phyloP scores from a whole-genome alignment of 1,139 yeast species.

The Arxiozyma bovina region DNA sequence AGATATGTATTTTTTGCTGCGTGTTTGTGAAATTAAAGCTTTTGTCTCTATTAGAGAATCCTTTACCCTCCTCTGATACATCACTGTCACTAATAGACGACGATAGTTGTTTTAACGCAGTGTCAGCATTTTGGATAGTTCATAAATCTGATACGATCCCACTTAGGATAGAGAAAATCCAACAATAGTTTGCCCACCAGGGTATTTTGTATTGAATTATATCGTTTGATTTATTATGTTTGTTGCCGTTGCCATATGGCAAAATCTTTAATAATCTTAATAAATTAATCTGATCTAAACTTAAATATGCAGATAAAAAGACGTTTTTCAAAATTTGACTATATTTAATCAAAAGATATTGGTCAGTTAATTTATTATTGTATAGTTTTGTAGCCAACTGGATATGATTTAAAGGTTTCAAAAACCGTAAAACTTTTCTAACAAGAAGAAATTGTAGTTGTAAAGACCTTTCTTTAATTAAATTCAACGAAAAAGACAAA shows the following conservation, averaged over 20 bases:
- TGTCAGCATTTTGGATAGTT: conserved; percentile 31
- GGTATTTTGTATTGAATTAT: conserved; percentile 33
- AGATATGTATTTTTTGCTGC: conserved; percentile 39
- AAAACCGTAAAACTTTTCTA: conserved; percentile 77
- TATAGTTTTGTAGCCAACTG: conserved; percentile 60
- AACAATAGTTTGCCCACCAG: conserved; percentile 49
- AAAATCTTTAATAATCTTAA: conserved; percentile 38
- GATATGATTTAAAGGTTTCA: conserved; percentile 72
- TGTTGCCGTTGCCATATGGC: conserved; percentile 8
- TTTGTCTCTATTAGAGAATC: conserved; percentile 3
- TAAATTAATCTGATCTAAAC: conserved; percentile 67
- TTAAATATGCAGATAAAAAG: conserved; percentile 65
- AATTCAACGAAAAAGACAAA: conserved; percentile 52
- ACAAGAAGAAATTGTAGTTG: conserved; percentile 49
- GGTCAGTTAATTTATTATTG: conserved; percentile 59
- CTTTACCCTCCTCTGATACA: conserved; percentile 11
- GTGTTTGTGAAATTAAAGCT: conserved; percentile 13
- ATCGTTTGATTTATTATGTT: conserved; percentile 23
- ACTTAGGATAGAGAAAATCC: conserved; percentile 67
- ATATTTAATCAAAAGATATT: conserved; percentile 50
- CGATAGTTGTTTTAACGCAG: conserved; percentile 14
- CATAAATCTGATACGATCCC: conserved; percentile 51
- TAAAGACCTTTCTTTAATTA: conserved; percentile 43
- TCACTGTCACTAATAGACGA: conserved; percentile 21
- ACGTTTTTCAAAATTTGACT: conserved; percentile 50